phyloP scores from a whole-genome alignment of 1,284 basidiomycete species.

The Cutaneotrichosporon cutaneum region DNA sequence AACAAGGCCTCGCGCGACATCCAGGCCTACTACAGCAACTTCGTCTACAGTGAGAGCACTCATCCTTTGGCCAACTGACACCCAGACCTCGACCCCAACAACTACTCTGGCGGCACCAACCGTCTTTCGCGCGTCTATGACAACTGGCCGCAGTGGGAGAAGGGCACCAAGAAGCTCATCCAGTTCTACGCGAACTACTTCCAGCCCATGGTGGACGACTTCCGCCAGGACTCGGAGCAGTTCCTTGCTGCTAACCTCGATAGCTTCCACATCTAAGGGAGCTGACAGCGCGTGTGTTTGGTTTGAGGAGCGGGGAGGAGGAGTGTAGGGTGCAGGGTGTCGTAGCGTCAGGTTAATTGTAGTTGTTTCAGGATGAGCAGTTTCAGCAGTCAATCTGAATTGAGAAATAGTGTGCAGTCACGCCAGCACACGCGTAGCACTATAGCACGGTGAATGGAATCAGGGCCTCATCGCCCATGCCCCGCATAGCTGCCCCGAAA shows the following conservation, averaged over 20 bases:
- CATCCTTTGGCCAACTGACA: background rate
- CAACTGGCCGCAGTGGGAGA: slow-evolving; percentile 19
- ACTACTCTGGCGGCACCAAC: slow-evolving; percentile 17
- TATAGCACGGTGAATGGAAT: too few relatives aligned
- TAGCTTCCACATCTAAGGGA: background rate
- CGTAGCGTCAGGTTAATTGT: too few relatives aligned
- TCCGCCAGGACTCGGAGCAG: slow-evolving; percentile 11
- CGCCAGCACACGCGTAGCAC: too few relatives aligned
- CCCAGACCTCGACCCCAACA: slow-evolving; percentile 23
- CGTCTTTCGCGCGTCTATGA: slow-evolving; percentile 11
- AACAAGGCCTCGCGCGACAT: slow-evolving; percentile 21
- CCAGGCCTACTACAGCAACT: slow-evolving; percentile 27
- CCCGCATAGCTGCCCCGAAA: too few relatives aligned
- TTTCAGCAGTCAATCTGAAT: too few relatives aligned
- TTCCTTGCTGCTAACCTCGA: slow-evolving; percentile 9
- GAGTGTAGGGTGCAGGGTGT: too few relatives aligned
- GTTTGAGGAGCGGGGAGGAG: too few relatives aligned
- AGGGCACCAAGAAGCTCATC: slow-evolving; percentile 8
- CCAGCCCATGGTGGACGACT: slow-evolving; percentile 14
- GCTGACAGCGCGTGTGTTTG: too few relatives aligned
- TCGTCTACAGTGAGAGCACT: slow-evolving; percentile 20
- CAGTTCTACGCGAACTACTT: slow-evolving; percentile 17
- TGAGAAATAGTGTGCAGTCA: too few relatives aligned
- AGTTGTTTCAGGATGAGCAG: too few relatives aligned
- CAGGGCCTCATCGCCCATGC: too few relatives aligned